Percentiles rank a stretch among this genome's conserved stretches.
Conservation (phyloP, 352 stramenopile genomes). For the Globisporangium spinosum region DNA sequence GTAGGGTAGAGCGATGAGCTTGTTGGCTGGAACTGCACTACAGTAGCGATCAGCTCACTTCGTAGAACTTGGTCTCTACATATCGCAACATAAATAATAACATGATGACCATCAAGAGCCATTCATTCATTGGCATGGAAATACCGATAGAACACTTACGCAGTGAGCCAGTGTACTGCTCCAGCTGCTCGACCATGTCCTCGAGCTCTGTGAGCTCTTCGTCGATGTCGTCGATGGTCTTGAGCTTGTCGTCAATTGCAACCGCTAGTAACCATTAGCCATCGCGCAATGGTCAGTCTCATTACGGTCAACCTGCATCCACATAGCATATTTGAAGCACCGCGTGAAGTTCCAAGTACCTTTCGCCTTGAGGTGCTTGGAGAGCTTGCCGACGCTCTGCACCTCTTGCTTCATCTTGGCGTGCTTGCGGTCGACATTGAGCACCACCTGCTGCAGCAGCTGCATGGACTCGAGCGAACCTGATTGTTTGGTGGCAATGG, state of each 20-base stretch:
- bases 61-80: constrained; percentile 72
- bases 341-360: constrained; percentile 42
- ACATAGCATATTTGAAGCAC: neutral
- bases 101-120: neutral
- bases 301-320: neutral
- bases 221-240: constrained; percentile 78
- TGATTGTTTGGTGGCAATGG: constrained; percentile 16
- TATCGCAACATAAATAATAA: constrained; percentile 6
- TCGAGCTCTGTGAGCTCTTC: constrained; percentile 83
- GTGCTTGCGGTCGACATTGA: constrained; percentile 63
- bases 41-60: constrained; percentile 26
- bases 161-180: constrained; percentile 70
- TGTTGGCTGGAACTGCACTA: constrained; percentile 7
- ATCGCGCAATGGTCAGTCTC: neutral
- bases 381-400: constrained; percentile 58
- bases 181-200: constrained; percentile 86
- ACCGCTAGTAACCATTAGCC: constrained; percentile 23
- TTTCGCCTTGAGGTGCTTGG: constrained; percentile 62
- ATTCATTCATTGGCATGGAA: neutral
- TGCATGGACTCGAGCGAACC: constrained; percentile 75
- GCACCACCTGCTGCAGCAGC: constrained; percentile 59
- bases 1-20: neutral
- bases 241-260: constrained; percentile 71
- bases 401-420: constrained; percentile 52
- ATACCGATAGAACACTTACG: constrained; percentile 31